Percentiles rank a stretch among this genome's conserved stretches.
Evolutionary conservation across 2,329 filamentous ascomycete genomes (phyloP).

Genomic region (Blumeriella jaapii): DNA sequence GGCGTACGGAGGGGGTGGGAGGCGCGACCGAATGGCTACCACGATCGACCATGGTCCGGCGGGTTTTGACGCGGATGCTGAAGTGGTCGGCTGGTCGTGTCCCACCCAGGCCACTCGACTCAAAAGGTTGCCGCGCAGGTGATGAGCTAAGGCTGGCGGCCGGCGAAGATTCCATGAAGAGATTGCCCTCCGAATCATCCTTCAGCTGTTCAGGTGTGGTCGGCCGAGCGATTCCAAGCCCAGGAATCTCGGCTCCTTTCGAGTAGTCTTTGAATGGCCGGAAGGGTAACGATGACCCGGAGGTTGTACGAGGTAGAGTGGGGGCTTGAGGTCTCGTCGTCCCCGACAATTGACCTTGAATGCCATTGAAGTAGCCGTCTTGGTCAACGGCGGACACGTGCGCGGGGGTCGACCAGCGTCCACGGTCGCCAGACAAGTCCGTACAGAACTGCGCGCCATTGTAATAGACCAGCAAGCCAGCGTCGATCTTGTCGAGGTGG

Average conservation of each 20-base stretch:
- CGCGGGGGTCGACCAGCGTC: conserved; percentile 36
- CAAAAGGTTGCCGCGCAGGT: conserved; percentile 33
- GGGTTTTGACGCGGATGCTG: conserved; percentile 37
- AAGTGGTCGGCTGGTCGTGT: conserved; percentile 55
- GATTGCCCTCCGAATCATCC: conserved; percentile 14
- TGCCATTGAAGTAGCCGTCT: conserved; percentile 24
- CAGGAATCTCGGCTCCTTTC: conserved; percentile 14
- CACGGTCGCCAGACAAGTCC: conserved; percentile 60
- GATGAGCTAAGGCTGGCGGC: too few relatives aligned
- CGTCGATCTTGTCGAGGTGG: conserved; percentile 28
- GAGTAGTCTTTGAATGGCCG: conserved; percentile 38
- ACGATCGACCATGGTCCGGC: conserved; percentile 15
- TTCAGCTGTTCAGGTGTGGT: conserved; percentile 18
- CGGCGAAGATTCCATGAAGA: conserved; percentile 21
- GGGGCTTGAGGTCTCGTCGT: conserved; percentile 11
- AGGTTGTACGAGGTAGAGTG: conserved; percentile 32
- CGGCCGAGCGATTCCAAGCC: conserved; percentile 11
- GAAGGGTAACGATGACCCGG: conserved; percentile 39
- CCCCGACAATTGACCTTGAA: conserved; percentile 12
- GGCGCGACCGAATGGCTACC: background rate
- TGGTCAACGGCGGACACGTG: conserved; percentile 37
- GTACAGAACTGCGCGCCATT: conserved; percentile 70
- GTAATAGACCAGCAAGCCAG: conserved; percentile 76
- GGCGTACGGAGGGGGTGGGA: conserved; percentile 12
- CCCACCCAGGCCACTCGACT: conserved; percentile 47